These are phyloP conservation scores for Populus hybrid DNA, from an alignment of 441 rosid genomes.

Conservation along the genomic window DNA sequence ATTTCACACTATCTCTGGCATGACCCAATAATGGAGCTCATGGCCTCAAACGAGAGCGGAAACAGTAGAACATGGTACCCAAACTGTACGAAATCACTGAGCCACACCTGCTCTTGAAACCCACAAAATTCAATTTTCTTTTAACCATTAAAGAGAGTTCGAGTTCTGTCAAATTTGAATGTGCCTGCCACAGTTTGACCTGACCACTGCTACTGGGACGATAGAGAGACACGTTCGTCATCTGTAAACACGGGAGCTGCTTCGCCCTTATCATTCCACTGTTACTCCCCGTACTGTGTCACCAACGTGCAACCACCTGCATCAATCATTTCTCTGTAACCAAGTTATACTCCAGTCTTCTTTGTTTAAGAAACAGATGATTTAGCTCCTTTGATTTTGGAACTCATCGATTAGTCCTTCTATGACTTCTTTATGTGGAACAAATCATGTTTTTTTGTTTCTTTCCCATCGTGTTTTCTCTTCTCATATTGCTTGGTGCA, in stretches of 20 bases:
- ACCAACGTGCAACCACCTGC: conserved; percentile 17
- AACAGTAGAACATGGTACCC: background rate
- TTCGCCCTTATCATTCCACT: background rate
- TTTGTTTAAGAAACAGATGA: too few relatives aligned
- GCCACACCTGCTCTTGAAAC: background rate
- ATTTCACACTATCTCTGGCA: background rate
- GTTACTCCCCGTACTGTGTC: conserved; percentile 29
- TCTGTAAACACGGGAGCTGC: background rate
- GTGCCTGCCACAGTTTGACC: conserved; percentile 17
- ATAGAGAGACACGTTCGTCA: background rate
- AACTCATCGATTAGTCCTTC: background rate
- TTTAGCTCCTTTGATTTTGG: background rate
- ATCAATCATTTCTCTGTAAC: too few relatives aligned
- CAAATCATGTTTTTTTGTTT: background rate
- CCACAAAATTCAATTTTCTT: background rate
- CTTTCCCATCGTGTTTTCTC: background rate
- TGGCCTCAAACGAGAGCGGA: background rate
- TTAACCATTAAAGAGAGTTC: conserved; percentile 16
- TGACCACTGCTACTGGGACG: too few relatives aligned
- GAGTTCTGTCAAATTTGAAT: conserved; percentile 23
- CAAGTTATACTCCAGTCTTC: too few relatives aligned
- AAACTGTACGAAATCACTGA: too few relatives aligned
- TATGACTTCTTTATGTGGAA: background rate
- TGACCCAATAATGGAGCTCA: background rate
- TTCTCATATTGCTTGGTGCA: background rate